Evolutionary conservation across 192 early-diverging fungal species (phyloP).

Genomic region (Helicostylum pulchrum): DNA sequence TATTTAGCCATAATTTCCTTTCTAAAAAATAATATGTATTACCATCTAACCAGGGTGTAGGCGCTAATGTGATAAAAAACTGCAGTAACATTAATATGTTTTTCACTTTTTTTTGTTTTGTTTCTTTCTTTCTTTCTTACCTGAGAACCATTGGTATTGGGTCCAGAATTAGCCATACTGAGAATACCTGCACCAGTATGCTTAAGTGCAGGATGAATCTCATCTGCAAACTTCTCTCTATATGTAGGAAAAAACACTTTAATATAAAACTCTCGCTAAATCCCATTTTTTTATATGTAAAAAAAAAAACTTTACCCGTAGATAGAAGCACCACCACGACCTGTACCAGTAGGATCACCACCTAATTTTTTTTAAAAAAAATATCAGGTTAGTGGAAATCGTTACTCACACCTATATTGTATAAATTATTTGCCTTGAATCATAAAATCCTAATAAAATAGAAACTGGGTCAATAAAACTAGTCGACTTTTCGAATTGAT

Average conservation of each 20-base stretch:
- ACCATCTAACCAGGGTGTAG: conserved; percentile 88
- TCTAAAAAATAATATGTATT: not conserved
- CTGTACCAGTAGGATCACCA: conserved; percentile 94
- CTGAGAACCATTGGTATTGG: conserved; percentile 64
- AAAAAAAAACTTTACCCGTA: conserved; percentile 60
- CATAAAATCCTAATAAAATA: conserved; percentile 81
- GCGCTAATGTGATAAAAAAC: conserved; percentile 89
- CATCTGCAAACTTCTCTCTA: conserved; percentile 82
- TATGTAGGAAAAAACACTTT: not conserved
- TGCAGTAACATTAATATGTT: conserved; percentile 23
- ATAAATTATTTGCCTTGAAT: conserved; percentile 62
- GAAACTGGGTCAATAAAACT: not conserved
- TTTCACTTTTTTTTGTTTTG: not conserved
- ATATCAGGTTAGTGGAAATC: not conserved
- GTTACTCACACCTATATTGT: not conserved
- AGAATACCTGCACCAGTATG: conserved; percentile 89
- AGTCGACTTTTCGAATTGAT: not conserved
- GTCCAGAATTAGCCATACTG: conserved; percentile 84
- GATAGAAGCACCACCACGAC: conserved; percentile 80
- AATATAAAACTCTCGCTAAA: not conserved
- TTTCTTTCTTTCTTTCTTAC: conserved; percentile 17
- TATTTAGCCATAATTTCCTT: not conserved
- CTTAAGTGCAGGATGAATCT: conserved; percentile 71
- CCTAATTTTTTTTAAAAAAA: conserved; percentile 28
- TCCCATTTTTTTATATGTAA: not conserved